Base-by-base conservation (phyloP, 2,329 filamentous ascomycete genomes). In the Pestalotiopsis sp. region DNA sequence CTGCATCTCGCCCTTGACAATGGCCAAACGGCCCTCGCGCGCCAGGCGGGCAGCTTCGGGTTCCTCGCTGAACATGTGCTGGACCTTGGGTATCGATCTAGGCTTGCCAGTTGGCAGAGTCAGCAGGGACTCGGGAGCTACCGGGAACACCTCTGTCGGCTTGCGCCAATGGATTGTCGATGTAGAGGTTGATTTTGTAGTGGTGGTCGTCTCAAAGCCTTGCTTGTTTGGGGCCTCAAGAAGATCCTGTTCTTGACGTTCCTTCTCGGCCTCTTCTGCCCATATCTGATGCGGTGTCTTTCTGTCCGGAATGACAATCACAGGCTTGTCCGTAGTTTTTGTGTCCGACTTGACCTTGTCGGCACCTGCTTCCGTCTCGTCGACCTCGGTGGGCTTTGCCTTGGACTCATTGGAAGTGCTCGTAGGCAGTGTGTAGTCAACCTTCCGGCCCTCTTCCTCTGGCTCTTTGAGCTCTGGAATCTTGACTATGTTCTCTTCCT, bases 131-230 rank as follows among this genome's bases (percentile, higher is more conserved):
- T 89, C 87, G 3, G 85, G 79, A 7, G 89, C 83, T 2, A 98
- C 81, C 0, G 96, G 94, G 79, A 92, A 98, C 75, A 92, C 86
- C 77, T 97, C 94, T 3, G 84, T 81, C 70, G 88, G 85, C 77
- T 91, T 93, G 67, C 81, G 81, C 95, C 95, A 98, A 74, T 94
- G 91, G 38, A 89, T 79, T 10, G 77, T 74, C 22, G 76, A 71
- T 24, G 71, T 72, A 9, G 73, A 69, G 65, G 66, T 48, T 40
- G 73, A 68, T 69, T 60, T 70, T 38, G 35, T 75, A 71, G 67
- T 73, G 71, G 63, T 68, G 11, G 17, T 10, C 14, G 5, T 61
- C 17, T 39, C 20, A 4, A 35, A 39, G 2, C 26, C 30, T 39
- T 80, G 70, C 57, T 65, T 65, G 52, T 65, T 40, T 3, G 72